A percentile compares a stretch with the other conserved stretches of the same genome.
phyloP scores from a whole-genome alignment of 345 rosid species.

The Eucalyptus fibrosa region DNA sequence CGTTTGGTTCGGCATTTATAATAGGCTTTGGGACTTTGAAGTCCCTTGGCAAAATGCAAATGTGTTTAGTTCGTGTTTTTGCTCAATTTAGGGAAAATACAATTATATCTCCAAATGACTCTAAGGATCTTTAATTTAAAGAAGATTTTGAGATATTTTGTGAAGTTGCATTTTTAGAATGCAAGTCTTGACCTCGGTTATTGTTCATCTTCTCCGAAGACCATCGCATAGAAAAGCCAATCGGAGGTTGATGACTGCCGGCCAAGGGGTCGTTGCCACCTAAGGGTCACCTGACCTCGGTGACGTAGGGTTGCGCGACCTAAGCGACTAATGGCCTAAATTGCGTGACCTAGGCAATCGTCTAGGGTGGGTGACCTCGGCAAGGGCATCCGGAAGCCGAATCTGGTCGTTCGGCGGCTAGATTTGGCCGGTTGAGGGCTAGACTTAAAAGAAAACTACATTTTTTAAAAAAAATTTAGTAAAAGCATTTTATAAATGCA shows the following conservation, averaged over 20 bases:
- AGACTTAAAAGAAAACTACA: no score
- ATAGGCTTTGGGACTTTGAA: no score
- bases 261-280: accelerated
- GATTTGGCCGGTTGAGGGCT: accelerated
- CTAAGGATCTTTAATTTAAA: no score
- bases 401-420: no score
- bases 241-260: accelerated
- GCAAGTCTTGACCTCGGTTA: no score
- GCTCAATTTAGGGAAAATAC: no score
- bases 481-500: no score
- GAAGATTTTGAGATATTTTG: accelerated
- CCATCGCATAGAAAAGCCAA: accelerated
- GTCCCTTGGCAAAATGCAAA: accelerated
- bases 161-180: accelerated
- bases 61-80: no score
- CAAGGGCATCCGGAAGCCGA: accelerated
- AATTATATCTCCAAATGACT: accelerated
- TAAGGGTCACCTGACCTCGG: accelerated
- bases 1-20: accelerated
- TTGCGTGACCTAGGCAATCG: no score
- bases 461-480: no score
- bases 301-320: accelerated
- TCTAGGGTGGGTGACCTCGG: accelerated
- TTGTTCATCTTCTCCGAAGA: accelerated
- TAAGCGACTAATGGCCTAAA: accelerated